phyloP scores from a whole-genome alignment of 768 basidiomycete species.

The Termitomyces eurrhizus region DNA sequence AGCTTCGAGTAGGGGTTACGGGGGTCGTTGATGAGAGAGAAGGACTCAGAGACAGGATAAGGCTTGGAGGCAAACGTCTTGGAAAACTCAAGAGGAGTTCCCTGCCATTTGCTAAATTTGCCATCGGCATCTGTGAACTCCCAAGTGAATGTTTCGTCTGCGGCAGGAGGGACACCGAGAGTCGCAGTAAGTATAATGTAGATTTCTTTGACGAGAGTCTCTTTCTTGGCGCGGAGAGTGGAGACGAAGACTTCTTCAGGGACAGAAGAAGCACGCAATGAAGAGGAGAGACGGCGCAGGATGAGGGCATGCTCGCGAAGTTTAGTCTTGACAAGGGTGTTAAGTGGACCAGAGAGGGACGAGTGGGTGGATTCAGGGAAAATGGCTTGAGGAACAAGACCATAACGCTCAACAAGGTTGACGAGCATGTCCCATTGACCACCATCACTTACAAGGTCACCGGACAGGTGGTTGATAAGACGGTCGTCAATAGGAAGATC shows the following conservation, averaged over 20 bases:
- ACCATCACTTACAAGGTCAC: constrained; percentile 82
- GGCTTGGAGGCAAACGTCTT: constrained; percentile 56
- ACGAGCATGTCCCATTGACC: constrained; percentile 95
- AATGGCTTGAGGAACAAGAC: constrained; percentile 77
- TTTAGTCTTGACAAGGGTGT: constrained; percentile 81
- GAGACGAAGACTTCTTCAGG: constrained; percentile 43
- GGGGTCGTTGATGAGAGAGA: constrained; percentile 95
- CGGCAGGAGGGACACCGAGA: constrained; percentile 80
- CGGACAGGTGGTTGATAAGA: constrained; percentile 71
- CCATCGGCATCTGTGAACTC: constrained; percentile 84
- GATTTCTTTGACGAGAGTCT: constrained; percentile 77
- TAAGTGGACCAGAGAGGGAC: constrained; percentile 65
- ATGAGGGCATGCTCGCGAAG: constrained; percentile 87
- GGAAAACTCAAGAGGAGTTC: constrained; percentile 81
- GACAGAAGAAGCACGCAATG: constrained; percentile 46
- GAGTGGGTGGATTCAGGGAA: constrained; percentile 88
- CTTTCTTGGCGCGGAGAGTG: constrained; percentile 77
- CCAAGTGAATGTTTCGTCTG: constrained; percentile 73
- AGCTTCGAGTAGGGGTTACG: constrained; percentile 78
- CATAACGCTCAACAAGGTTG: constrained; percentile 64
- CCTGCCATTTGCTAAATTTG: constrained; percentile 70
- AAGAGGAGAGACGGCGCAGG: constrained; percentile 60
- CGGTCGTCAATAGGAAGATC: constrained; percentile 81
- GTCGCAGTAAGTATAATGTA: constrained; percentile 83
- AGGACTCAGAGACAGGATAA: constrained; percentile 63